Percentiles rank a stretch among this genome's conserved stretches.
Evolutionary conservation across 371 early-diverging fungal species (phyloP).

Genomic region (Blastocladiella emersonii): DNA sequence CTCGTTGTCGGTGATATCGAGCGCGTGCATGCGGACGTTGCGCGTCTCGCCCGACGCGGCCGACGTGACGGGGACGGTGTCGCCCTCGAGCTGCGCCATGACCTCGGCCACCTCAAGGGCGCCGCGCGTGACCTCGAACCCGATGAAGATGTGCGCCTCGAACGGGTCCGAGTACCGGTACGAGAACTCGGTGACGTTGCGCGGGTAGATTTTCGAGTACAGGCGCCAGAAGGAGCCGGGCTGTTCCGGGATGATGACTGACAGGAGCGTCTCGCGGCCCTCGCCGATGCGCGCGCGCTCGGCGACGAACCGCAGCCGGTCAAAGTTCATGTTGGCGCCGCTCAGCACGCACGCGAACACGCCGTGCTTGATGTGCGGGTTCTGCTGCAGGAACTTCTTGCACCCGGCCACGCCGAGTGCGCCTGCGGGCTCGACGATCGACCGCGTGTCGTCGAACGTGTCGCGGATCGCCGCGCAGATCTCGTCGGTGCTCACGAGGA

Average conservation of each 20-base stretch:
- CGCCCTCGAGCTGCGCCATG: conserved; percentile 32
- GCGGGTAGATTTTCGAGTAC: neutral
- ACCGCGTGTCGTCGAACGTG: conserved; percentile 88
- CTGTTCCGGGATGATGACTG: conserved; percentile 74
- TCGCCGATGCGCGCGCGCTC: conserved; percentile 88
- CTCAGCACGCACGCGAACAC: conserved; percentile 64
- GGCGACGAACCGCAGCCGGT: conserved; percentile 85
- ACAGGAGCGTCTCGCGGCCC: conserved; percentile 71
- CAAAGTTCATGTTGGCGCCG: conserved; percentile 97
- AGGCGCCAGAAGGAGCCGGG: conserved; percentile 38
- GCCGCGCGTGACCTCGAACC: conserved; percentile 56
- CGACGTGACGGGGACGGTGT: conserved; percentile 25
- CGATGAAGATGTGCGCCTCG: conserved; percentile 73
- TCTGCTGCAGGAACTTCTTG: conserved; percentile 53
- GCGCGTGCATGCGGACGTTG: conserved; percentile 32
- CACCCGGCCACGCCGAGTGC: conserved; percentile 76
- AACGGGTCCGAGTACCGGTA: conserved; percentile 72
- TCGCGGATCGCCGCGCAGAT: conserved; percentile 97
- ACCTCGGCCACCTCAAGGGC: conserved; percentile 51
- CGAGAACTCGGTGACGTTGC: conserved; percentile 73
- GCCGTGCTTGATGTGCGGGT: conserved; percentile 18
- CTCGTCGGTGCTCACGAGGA: conserved; percentile 85
- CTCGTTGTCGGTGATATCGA: conserved; percentile 79
- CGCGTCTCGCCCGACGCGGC: neutral
- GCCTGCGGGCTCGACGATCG: conserved; percentile 90